phyloP scores from a whole-genome alignment of 345 rosid genomes.

The Firmiana major region DNA sequence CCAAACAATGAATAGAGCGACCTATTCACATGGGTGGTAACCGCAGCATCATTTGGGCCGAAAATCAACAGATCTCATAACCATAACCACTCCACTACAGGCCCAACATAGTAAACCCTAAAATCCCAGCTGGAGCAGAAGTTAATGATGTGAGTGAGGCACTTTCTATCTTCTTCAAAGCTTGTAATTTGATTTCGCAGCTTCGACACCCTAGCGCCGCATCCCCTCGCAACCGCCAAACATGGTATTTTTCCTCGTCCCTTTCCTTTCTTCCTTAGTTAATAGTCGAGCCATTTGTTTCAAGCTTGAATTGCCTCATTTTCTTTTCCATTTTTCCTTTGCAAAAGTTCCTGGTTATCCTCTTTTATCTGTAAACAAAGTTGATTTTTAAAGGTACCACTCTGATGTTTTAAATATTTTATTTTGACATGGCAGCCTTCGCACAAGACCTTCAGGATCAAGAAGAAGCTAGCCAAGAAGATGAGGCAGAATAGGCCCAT shows the following conservation, averaged over 20 bases:
- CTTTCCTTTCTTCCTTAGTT: not conserved
- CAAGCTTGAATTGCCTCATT: not conserved
- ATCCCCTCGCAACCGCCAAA: not conserved
- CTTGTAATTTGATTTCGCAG: not conserved
- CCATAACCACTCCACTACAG: not conserved
- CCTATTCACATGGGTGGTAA: too few species aligned
- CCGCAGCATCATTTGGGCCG: not conserved
- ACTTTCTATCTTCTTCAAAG: not conserved
- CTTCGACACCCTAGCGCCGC: not conserved
- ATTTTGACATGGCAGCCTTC: slow-evolving; percentile 56
- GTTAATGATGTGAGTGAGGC: not conserved
- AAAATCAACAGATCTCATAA: not conserved
- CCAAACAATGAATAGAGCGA: not conserved
- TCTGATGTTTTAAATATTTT: not conserved
- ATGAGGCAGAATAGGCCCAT: slow-evolving; percentile 81
- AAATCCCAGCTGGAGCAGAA: not conserved
- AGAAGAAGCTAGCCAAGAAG: slow-evolving; percentile 82
- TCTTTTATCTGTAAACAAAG: not conserved
- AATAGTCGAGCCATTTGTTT: not conserved
- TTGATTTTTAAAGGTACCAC: not conserved
- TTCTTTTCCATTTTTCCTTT: not conserved
- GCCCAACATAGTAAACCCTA: not conserved
- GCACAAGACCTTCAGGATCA: slow-evolving; percentile 79
- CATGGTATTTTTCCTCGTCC: not conserved
- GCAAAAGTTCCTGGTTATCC: not conserved